Base-by-base conservation (phyloP, 2,329 filamentous ascomycete genomes). In the Colletotrichum godetiae region DNA sequence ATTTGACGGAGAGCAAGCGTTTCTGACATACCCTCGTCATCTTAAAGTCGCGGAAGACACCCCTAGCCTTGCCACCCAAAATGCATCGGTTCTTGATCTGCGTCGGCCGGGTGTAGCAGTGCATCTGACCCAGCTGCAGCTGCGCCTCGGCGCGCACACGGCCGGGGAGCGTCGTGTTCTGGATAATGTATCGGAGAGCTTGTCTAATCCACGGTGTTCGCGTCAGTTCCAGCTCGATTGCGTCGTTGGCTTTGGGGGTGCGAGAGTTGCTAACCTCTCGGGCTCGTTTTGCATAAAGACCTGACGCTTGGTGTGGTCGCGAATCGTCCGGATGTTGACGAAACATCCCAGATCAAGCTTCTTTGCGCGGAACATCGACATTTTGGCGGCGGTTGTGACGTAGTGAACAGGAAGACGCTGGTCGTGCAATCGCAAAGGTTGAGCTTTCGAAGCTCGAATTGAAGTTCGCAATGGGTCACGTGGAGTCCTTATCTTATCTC, bases 251-350 rank as follows among this genome's bases (percentile, higher is more conserved):
- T 42, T 27, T 31, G 5, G 56, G 11, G 53, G 4, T 6, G 35
- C 29, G 15, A 24, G 22, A 15, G 49, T 15, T 59, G 57, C 52
- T 75, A 87, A 97, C 95, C 96, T 93, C 85, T 98, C 93, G 5
- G 95, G 91, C 86, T 99, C 97, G 81, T 93, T 87, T 81, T 95
- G 88, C 81, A 93, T 93, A 80, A 95, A 98, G 72, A 95, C 94
- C 86, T 97, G 96, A 79, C 97, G 93, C 90, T 98, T 99, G 68
- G 95, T 95, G 86, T 98, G 95, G 84, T 99, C 97, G 79, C 97
- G 94, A 81, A 99, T 93, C 77, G 94, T 90, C 77, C 93, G 92
- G 82, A 93, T 91, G 81, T 98, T 98, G 85, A 97, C 84, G 81
- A 94, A 98, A 82, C 94, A 94, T 82, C 93, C 92, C 77, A 98